These are phyloP conservation scores for Diaporthe capsici DNA, from an alignment of 2,329 filamentous ascomycete genomes.

Conservation along the genomic window DNA sequence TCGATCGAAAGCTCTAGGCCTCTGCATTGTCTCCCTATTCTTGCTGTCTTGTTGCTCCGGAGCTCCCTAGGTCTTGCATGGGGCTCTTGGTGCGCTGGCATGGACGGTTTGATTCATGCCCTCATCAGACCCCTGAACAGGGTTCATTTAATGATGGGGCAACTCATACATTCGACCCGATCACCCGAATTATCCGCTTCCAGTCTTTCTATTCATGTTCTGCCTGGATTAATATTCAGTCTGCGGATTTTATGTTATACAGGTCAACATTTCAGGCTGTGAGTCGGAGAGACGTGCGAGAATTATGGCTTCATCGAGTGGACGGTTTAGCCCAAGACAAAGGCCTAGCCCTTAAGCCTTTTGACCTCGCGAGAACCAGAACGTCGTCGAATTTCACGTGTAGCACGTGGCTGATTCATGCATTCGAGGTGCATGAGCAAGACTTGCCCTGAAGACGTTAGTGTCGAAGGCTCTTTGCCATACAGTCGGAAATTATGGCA, in stretches of 20 bases:
- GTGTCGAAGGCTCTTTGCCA: background rate
- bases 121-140: background rate
- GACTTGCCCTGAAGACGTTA: background rate
- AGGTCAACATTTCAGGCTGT: background rate
- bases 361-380: background rate
- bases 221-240: background rate
- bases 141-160: background rate
- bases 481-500: background rate
- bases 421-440: background rate
- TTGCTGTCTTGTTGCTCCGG: background rate
- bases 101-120: background rate
- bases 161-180: background rate
- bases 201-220: too few species aligned
- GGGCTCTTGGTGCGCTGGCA: background rate
- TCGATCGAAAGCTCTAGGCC: constrained; percentile 5
- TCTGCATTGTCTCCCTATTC: background rate
- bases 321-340: background rate
- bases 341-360: too few species aligned
- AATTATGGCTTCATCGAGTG: background rate
- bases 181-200: background rate
- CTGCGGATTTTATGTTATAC: too few species aligned
- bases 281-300: background rate
- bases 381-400: background rate
- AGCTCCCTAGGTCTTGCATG: background rate
- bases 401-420: background rate